Evolutionary conservation across 2,329 filamentous ascomycete genomes (phyloP).

Genomic region (Boeremia lycopersici): DNA sequence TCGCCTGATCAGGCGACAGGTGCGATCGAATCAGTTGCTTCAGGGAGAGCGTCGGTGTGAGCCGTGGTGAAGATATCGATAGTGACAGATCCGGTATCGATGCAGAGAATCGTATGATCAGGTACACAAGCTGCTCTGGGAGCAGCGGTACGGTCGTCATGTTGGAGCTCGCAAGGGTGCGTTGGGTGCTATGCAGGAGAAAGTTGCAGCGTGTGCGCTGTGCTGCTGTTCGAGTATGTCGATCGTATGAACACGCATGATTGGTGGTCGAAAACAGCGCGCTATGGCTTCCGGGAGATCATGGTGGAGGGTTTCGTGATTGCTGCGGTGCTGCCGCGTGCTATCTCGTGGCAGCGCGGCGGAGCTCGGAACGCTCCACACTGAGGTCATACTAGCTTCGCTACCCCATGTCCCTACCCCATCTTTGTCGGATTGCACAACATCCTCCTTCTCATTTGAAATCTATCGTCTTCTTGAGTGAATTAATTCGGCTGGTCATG

Average conservation of each 20-base stretch:
- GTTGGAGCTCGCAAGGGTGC: slow-evolving; percentile 15
- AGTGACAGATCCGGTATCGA: slow-evolving; percentile 83
- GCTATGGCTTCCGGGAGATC: slow-evolving; percentile 14
- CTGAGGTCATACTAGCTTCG: slow-evolving; percentile 27
- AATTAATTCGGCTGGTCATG: slow-evolving; percentile 52
- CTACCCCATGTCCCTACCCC: background rate
- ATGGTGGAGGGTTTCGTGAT: slow-evolving; percentile 15
- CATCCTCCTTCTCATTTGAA: background rate
- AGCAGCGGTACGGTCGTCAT: slow-evolving; percentile 39
- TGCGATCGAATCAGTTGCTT: slow-evolving; percentile 81
- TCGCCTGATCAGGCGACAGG: slow-evolving; percentile 66
- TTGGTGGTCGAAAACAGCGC: slow-evolving; percentile 1
- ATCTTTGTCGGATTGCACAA: background rate
- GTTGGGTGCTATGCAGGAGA: slow-evolving; percentile 6
- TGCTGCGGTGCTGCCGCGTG: slow-evolving; percentile 5
- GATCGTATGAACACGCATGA: slow-evolving; percentile 7
- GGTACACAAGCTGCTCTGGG: slow-evolving; percentile 61
- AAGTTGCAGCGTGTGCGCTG: slow-evolving; percentile 6
- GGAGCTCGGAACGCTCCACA: slow-evolving; percentile 23
- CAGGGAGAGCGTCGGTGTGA: slow-evolving; percentile 76
- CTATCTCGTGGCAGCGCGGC: slow-evolving; percentile 20
- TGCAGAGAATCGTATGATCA: slow-evolving; percentile 90
- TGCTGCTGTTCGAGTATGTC: slow-evolving; percentile 11
- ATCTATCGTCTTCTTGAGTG: background rate
- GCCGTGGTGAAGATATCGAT: slow-evolving; percentile 70